Percentiles rank a stretch among this genome's conserved stretches.
Evolutionary conservation across 305 asterid species (phyloP).

Genomic region (Andrographis paniculata): DNA sequence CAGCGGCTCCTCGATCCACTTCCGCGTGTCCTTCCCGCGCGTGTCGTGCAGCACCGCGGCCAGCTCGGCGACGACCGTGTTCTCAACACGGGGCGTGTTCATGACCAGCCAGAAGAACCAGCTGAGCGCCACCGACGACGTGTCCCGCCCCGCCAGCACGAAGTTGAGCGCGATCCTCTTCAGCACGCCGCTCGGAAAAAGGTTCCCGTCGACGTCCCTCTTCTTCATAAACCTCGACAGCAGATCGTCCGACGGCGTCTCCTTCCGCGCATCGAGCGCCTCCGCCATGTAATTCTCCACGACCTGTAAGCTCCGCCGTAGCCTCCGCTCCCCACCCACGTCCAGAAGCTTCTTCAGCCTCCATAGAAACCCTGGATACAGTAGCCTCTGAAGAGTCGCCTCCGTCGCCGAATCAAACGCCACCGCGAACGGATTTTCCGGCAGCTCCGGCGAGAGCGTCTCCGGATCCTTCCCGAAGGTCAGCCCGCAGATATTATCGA

Average conservation of each 20-base stretch:
- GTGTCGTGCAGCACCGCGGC: slow-evolving; percentile 28
- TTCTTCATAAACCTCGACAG: slow-evolving; percentile 65
- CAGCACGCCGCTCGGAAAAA: slow-evolving; percentile 37
- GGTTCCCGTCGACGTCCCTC: slow-evolving; percentile 41
- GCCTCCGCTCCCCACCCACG: slow-evolving; percentile 43
- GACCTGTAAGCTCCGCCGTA: slow-evolving; percentile 34
- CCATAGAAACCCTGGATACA: slow-evolving; percentile 62
- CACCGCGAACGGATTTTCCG: slow-evolving; percentile 50
- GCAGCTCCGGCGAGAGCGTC: slow-evolving; percentile 53
- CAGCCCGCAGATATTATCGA: slow-evolving; percentile 67
- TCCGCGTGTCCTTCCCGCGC: slow-evolving; percentile 31
- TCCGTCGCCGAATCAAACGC: slow-evolving; percentile 73
- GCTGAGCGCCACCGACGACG: slow-evolving; percentile 74
- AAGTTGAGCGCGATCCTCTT: slow-evolving; percentile 69
- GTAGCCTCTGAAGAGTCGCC: slow-evolving; percentile 53
- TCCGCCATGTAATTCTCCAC: slow-evolving; percentile 64
- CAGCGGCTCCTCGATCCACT: slow-evolving; percentile 49
- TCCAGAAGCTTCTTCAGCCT: slow-evolving; percentile 40
- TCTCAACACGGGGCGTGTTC: slow-evolving; percentile 41
- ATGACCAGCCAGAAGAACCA: slow-evolving; percentile 77
- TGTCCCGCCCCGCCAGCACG: slow-evolving; percentile 65
- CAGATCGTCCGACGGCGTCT: slow-evolving; percentile 57
- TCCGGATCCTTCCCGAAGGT: slow-evolving; percentile 72
- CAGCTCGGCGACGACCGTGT: slow-evolving; percentile 37
- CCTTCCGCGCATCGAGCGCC: slow-evolving; percentile 53